Base-by-base conservation (phyloP, 2,329 filamentous ascomycete species). In the Paraconiothyrium sp. region DNA sequence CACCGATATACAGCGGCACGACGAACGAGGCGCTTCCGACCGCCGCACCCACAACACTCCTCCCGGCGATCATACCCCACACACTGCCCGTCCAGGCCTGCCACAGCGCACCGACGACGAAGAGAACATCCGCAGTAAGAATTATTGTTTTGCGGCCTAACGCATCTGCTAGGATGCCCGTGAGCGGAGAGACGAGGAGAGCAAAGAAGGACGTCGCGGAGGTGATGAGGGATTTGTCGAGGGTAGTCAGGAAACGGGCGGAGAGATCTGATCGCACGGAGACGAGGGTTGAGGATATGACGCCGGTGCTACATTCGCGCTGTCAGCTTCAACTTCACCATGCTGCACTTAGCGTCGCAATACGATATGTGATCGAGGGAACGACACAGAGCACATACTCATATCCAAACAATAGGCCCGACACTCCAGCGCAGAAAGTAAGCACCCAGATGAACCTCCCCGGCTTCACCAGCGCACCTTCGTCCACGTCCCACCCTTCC, bases 121-220 rank as follows among this genome's bases (percentile, higher is more conserved):
- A 94, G 13, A 93, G 85, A 0, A 86, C 65, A 43, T 78, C 77
- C 1, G 78, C 93, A 8, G 85, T 73, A 14, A 98, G 83, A 61
- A 98, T 92, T 43, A 90, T 86, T 0, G 90, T 91, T 74, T 97
- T 97, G 59, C 94, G 88, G 22, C 94, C 95, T 64, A 92, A 88
- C 47, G 79, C 82, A 76, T 98, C 95, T 0, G 93, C 85, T 63
- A 88, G 70, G 10, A 86, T 65, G 5, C 85, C 85, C 0, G 84
- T 84, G 20, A 86, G 67, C 0, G 86, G 85, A 47, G 84, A 86
- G 1, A 84, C 84, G 35, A 88, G 67, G 6, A 89, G 80, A 1
- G 86, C 87, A 67, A 86, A 84, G 37, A 88, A 76, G 39, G 84
- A 85, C 0, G 86, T 88, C 59, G 80, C 83, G 8, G 84, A 85